A percentile compares a stretch with the other conserved stretches of the same genome.
Evolutionary conservation across 2,329 filamentous ascomycete genomes (phyloP).

Genomic region (Mariannaea elegans): DNA sequence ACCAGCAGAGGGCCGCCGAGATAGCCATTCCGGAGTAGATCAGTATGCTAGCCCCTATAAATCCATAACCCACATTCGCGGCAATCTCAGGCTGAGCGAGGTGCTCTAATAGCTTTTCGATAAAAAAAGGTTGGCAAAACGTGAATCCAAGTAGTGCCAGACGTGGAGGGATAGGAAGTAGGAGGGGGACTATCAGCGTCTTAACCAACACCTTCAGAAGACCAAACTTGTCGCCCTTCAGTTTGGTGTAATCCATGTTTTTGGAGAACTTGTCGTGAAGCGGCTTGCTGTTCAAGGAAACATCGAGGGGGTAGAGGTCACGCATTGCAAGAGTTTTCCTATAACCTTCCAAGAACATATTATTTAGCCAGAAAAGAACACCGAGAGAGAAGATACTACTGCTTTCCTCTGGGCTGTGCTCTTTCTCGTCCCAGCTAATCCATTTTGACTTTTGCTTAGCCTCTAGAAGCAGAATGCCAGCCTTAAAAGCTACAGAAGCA

Average conservation of each 20-base stretch:
- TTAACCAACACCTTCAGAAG: neutral
- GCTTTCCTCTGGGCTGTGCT: slow-evolving; percentile 44
- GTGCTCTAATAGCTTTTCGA: slow-evolving; percentile 43
- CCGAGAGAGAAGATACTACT: slow-evolving; percentile 38
- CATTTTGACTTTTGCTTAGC: slow-evolving; percentile 46
- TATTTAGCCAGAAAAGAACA: slow-evolving; percentile 43
- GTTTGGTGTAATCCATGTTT: slow-evolving; percentile 12
- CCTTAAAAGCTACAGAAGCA: slow-evolving; percentile 43
- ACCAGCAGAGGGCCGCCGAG: slow-evolving; percentile 14
- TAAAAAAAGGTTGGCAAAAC: slow-evolving; percentile 53
- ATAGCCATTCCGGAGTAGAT: slow-evolving; percentile 52
- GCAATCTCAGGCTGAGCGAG: slow-evolving; percentile 31
- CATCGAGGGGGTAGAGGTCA: slow-evolving; percentile 20
- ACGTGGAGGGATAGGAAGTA: slow-evolving; percentile 12
- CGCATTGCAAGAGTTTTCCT: neutral
- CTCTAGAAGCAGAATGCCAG: slow-evolving; percentile 47
- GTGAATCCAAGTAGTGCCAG: slow-evolving; percentile 38
- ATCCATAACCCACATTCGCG: slow-evolving; percentile 39
- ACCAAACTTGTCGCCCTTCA: slow-evolving; percentile 13
- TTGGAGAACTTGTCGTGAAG: slow-evolving; percentile 8
- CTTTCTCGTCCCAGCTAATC: slow-evolving; percentile 44
- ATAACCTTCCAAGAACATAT: slow-evolving; percentile 31
- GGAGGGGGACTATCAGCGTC: slow-evolving; percentile 5
- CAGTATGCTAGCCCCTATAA: slow-evolving; percentile 50
- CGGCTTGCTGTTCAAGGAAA: neutral